Base-by-base conservation (phyloP, 2,329 filamentous ascomycete genomes). In the Fusarium xyrophilum region DNA sequence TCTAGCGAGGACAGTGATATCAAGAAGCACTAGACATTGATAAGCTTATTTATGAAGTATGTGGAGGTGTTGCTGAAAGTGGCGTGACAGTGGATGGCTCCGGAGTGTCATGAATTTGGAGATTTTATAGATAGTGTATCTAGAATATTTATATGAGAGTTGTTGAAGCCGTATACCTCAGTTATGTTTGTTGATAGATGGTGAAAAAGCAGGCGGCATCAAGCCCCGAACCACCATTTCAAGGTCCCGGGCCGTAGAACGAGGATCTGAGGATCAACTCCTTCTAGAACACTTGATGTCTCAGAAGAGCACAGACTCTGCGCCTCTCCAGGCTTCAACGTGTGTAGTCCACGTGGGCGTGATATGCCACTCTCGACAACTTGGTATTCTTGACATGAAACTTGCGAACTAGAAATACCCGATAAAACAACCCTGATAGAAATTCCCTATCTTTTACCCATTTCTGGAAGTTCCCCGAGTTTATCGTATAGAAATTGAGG, bases 1-100 rank as follows among this genome's bases (percentile, higher is more conserved):
- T 73, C 70, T 14, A 63, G 68, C 6, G 70, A 72, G n/a, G 70
- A 72, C 25, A 63, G 53, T 12, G 70, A 72, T 19, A 47, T 68
- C 1, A 67, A 67, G 46, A 71, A 66, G 42, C 40, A 33, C 2
- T 71, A 63, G 32, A 36, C 15, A n/a, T 5, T 25, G 12, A 11
- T 14, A 0, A 6, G 5, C 46, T 11, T 27, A 27, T 27, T 25
- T 4, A 15, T 50, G 30, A 4, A n/a, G 6, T 25, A 2, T 19
- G 5, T 2, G 7, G 17, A 6, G 13, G 17, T 35, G 25, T n/a
- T 7, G 8, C 6, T 7, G 6, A 25, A 25, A 25, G 7, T 25
- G 25, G 25, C 25, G 5, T 25, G 21, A 14, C 17, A n/a, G 9
- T 9, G 2, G 1, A 36, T 25, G 12, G 13, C 9, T 35, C 6